Percentiles rank a stretch among this genome's conserved stretches.
phyloP scores from a whole-genome alignment of 371 early-diverging fungal genomes.

The Zancudomyces culisetae region DNA sequence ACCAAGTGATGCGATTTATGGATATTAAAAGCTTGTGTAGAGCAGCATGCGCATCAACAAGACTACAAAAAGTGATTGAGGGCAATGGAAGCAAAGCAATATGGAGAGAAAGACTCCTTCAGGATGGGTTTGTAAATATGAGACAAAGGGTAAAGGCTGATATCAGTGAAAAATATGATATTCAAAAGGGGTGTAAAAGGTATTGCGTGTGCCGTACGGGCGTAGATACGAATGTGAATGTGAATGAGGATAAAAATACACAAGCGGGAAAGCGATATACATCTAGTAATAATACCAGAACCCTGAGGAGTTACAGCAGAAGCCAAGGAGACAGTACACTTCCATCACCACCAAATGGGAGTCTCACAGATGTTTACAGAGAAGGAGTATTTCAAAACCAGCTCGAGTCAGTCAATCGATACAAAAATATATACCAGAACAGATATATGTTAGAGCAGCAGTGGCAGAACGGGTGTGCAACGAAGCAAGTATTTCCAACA shows the following conservation, averaged over 20 bases:
- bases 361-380: no score
- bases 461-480: constrained; percentile 56
- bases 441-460: constrained; percentile 55
- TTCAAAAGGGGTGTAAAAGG: background rate
- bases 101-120: constrained; percentile 36
- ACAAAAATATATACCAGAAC: constrained; percentile 55
- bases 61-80: constrained; percentile 58
- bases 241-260: background rate
- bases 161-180: background rate
- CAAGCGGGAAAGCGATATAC: background rate
- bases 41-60: constrained; percentile 49
- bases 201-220: no score
- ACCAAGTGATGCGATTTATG: constrained; percentile 54
- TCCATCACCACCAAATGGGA: background rate
- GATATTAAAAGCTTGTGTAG: constrained; percentile 55
- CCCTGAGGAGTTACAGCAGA: background rate
- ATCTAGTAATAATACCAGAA: background rate
- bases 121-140: background rate
- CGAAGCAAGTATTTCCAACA: constrained; percentile 52
- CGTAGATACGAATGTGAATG: background rate
- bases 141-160: background rate
- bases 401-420: constrained; percentile 26
- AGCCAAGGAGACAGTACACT: background rate
- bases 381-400: no score
- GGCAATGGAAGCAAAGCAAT: constrained; percentile 37